Percentiles rank a stretch among this genome's conserved stretches.
phyloP scores from a whole-genome alignment of 345 rosid genomes.

The Raphanus raphanistrum region DNA sequence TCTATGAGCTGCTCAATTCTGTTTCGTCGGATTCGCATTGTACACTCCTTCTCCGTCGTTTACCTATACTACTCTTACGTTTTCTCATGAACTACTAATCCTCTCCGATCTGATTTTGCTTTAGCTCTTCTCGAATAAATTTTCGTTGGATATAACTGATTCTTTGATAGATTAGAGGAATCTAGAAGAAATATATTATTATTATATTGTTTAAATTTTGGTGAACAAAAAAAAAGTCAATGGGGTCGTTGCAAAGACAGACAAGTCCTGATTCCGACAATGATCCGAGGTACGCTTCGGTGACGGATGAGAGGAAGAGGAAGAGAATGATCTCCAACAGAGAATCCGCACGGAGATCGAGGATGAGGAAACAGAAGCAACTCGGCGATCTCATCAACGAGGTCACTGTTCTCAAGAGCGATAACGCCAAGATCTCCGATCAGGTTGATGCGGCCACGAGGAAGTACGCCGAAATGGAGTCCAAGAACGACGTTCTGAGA shows the following conservation, averaged over 20 bases:
- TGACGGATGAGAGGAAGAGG: constrained; percentile 72
- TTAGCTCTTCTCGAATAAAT: neutral
- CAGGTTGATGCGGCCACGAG: constrained; percentile 36
- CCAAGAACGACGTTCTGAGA: constrained; percentile 64
- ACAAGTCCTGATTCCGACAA: constrained; percentile 68
- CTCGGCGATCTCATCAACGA: constrained; percentile 61
- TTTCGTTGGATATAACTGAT: neutral
- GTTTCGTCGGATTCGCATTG: constrained; percentile 70
- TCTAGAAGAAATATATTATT: neutral
- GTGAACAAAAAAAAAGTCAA: constrained; percentile 23
- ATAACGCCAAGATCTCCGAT: constrained; percentile 43
- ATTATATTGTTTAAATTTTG: neutral
- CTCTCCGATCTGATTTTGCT: constrained; percentile 24
- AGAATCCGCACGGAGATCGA: constrained; percentile 83
- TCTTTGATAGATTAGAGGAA: constrained; percentile 20
- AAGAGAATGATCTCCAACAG: constrained; percentile 88
- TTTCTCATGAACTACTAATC: constrained; percentile 52
- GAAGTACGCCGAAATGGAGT: constrained; percentile 52
- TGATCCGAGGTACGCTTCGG: constrained; percentile 48
- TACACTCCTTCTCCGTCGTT: constrained; percentile 92
- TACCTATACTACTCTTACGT: constrained; percentile 93
- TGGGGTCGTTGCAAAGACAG: constrained; percentile 47
- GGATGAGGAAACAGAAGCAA: constrained; percentile 78
- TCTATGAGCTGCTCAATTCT: constrained; percentile 57
- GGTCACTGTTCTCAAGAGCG: constrained; percentile 49